Conservation (phyloP, 2,329 filamentous ascomycete genomes). For the Berkeleyomyces rouxiae region DNA sequence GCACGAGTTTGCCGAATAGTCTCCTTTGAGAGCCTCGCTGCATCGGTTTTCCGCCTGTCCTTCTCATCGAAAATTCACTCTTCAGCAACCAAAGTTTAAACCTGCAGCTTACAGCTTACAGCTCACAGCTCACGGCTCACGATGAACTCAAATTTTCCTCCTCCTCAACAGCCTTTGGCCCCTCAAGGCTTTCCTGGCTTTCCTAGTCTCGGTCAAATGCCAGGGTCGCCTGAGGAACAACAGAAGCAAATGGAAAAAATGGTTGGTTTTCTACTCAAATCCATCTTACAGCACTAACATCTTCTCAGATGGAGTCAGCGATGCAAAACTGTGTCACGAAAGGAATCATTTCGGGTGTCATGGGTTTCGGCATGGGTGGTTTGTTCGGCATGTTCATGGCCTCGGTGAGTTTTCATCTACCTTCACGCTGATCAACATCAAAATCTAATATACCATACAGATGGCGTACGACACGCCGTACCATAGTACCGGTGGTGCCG, state of each 20-base stretch:
- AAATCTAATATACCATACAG: constrained; percentile 26
- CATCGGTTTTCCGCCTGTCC: background rate
- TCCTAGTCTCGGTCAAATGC: background rate
- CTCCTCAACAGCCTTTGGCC: background rate
- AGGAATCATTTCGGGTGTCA: constrained; percentile 73
- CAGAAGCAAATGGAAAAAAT: constrained; percentile 15
- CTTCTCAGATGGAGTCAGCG: constrained; percentile 52
- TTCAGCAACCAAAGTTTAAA: background rate
- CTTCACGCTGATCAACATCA: background rate
- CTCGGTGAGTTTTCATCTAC: constrained; percentile 43
- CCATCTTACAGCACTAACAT: background rate
- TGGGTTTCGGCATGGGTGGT: constrained; percentile 87
- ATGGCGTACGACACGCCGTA: constrained; percentile 97
- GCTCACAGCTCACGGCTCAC: background rate
- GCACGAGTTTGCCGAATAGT: background rate
- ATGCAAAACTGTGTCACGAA: constrained; percentile 93
- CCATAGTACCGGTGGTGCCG: constrained; percentile 30
- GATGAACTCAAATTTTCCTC: constrained; percentile 4
- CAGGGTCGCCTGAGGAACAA: constrained; percentile 13
- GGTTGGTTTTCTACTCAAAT: constrained; percentile 1
- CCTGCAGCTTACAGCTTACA: too few relatives aligned
- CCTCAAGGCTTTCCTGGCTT: constrained; percentile 4
- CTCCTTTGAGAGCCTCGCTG: background rate
- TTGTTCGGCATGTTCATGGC: constrained; percentile 97
- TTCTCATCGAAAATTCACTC: background rate